phyloP scores from a whole-genome alignment of 768 basidiomycete species.

The Boletus subparvulus region DNA sequence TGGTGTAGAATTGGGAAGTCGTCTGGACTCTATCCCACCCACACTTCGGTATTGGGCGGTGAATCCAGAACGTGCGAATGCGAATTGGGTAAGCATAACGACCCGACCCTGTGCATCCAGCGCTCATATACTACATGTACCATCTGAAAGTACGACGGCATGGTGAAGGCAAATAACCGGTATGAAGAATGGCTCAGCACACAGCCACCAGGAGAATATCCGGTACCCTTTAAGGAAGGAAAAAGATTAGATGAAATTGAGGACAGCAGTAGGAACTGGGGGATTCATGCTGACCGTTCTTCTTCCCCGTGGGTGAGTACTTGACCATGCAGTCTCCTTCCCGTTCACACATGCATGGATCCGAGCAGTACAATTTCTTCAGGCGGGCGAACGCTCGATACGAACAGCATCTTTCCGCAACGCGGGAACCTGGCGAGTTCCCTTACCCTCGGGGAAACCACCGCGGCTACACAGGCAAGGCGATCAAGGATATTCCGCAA shows the following conservation, averaged over 20 bases:
- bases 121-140: neutral
- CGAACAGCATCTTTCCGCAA: conserved; percentile 4
- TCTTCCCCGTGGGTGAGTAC: conserved; percentile 11
- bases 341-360: neutral
- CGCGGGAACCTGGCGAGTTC: conserved; percentile 7
- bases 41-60: conserved; percentile 15
- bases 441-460: neutral
- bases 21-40: conserved; percentile 17
- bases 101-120: neutral
- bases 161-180: conserved; percentile 5
- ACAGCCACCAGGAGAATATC: conserved; percentile 8
- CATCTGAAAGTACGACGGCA: conserved; percentile 3
- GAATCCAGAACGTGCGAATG: neutral
- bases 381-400: conserved; percentile 8
- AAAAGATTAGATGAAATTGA: conserved; percentile 1
- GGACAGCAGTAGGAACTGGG: conserved; percentile 7
- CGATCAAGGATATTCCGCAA: conserved; percentile 17
- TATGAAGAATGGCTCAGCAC: conserved; percentile 20
- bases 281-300: neutral
- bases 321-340: neutral
- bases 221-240: conserved; percentile 2
- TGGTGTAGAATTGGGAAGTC: conserved; percentile 12
- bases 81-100: conserved; percentile 14
- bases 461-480: neutral
- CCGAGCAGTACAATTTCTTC: conserved; percentile 2